These are phyloP conservation scores for Fraxinus greggii DNA, from an alignment of 305 asterid species.

Conservation along the genomic window DNA sequence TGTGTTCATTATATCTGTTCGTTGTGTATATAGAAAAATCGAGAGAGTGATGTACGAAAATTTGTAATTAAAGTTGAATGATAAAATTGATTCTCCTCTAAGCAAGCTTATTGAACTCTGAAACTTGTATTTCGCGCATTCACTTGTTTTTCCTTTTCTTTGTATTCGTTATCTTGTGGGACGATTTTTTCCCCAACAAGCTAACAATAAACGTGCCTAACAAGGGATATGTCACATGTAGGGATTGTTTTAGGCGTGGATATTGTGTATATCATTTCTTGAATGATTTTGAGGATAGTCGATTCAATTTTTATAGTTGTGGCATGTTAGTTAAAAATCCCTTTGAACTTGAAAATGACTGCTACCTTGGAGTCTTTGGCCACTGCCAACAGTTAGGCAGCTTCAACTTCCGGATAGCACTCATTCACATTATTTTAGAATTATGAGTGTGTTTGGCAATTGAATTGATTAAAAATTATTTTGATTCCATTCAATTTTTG, in stretches of 20 bases:
- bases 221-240: neutral
- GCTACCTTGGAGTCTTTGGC: neutral
- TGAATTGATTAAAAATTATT: neutral
- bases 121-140: neutral
- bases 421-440: neutral
- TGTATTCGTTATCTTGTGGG: neutral
- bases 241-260: neutral
- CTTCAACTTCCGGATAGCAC: neutral
- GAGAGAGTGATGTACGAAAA: neutral
- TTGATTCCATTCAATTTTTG: neutral
- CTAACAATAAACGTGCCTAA: neutral
- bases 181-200: neutral
- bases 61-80: neutral
- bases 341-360: neutral
- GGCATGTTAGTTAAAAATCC: neutral
- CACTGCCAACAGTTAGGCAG: neutral
- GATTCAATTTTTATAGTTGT: neutral
- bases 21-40: neutral
- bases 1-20: neutral
- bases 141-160: neutral
- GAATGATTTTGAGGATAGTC: neutral
- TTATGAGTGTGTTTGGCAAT: neutral
- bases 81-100: neutral
- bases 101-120: neutral
- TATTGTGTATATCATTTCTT: neutral